Percentiles rank a stretch among this genome's conserved stretches.
Conservation (phyloP, 2,329 filamentous ascomycete genomes). For the Fusarium armeniacum region DNA sequence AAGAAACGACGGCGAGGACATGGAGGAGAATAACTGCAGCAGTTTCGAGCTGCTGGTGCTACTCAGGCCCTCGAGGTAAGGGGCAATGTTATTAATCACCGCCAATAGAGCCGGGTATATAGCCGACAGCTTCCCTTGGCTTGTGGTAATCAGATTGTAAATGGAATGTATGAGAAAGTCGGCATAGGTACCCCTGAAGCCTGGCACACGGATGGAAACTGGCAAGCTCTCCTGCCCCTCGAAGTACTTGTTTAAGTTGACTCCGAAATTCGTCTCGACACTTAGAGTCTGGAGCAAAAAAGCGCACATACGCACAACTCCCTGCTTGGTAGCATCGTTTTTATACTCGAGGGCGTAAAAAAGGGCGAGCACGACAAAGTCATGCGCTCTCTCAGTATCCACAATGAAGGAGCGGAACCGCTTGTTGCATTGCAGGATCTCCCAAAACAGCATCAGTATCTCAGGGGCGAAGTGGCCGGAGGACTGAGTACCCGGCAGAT, state of each 20-base stretch:
- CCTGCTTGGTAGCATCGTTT: slow-evolving; percentile 87
- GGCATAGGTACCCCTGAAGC: slow-evolving; percentile 90
- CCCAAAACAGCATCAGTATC: slow-evolving; percentile 98
- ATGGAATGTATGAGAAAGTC: slow-evolving; percentile 97
- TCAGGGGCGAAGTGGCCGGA: slow-evolving; percentile 90
- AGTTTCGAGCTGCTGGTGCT: slow-evolving; percentile 82
- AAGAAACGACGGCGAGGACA: slow-evolving; percentile 94
- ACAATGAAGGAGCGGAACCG: slow-evolving; percentile 97
- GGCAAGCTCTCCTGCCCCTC: slow-evolving; percentile 91
- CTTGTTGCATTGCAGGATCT: slow-evolving; percentile 97
- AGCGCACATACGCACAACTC: slow-evolving; percentile 95
- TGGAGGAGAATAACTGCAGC: slow-evolving; percentile 88
- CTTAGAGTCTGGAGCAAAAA: slow-evolving; percentile 96
- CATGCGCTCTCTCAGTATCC: slow-evolving; percentile 91
- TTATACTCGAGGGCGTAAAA: slow-evolving; percentile 95
- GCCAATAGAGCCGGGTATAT: slow-evolving; percentile 93
- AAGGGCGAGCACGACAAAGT: slow-evolving; percentile 89
- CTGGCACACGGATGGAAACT: slow-evolving; percentile 81
- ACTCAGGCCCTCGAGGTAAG: slow-evolving; percentile 84
- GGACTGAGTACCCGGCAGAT: slow-evolving; percentile 86
- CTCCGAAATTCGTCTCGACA: slow-evolving; percentile 90
- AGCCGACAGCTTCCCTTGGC: slow-evolving; percentile 89
- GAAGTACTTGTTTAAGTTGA: slow-evolving; percentile 90
- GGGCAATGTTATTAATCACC: slow-evolving; percentile 92
- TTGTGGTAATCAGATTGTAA: slow-evolving; percentile 89